Conservation (phyloP, 345 rosid species). For the Bretschneidera sinensis region DNA sequence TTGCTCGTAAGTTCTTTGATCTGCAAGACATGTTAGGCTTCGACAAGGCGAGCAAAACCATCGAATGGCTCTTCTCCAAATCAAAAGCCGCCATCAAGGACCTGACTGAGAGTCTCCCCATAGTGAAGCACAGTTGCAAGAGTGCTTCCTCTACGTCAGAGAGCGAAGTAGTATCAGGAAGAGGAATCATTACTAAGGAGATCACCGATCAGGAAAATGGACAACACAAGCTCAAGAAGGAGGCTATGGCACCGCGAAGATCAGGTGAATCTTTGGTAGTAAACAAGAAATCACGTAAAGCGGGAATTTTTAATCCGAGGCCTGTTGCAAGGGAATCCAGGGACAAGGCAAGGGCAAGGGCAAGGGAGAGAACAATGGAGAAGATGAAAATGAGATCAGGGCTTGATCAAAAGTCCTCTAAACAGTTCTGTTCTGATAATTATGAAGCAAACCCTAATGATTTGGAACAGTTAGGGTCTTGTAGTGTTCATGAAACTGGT, state of each 20-base stretch:
- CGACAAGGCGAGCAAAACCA: conserved; percentile 73
- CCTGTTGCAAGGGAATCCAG: conserved; percentile 37
- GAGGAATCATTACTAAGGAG: conserved; percentile 14
- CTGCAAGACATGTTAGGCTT: conserved; percentile 79
- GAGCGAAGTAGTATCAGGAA: conserved; percentile 36
- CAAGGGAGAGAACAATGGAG: conserved; percentile 61
- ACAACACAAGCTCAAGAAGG: conserved; percentile 16
- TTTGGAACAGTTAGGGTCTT: conserved; percentile 16
- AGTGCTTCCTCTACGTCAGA: conserved; percentile 32
- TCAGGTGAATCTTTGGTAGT: no score
- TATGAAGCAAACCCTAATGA: conserved; percentile 38
- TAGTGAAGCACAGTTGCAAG: conserved; percentile 16
- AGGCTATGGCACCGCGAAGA: neutral
- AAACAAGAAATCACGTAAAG: conserved; percentile 17
- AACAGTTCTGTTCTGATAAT: conserved; percentile 13
- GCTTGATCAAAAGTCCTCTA: conserved; percentile 11
- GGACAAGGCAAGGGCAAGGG: conserved; percentile 63
- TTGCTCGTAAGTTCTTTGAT: conserved; percentile 65
- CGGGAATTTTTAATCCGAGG: conserved; percentile 1
- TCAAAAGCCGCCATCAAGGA: conserved; percentile 68
- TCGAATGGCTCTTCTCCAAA: conserved; percentile 74
- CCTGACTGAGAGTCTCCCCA: conserved; percentile 31
- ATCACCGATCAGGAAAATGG: conserved; percentile 6
- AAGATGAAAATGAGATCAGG: conserved; percentile 43
- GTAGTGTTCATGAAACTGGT: conserved; percentile 16